A percentile compares a stretch with the other conserved stretches of the same genome.
These are phyloP conservation scores for Podila verticillata DNA, from an alignment of 192 early-diverging fungal genomes.

Conservation along the genomic window DNA sequence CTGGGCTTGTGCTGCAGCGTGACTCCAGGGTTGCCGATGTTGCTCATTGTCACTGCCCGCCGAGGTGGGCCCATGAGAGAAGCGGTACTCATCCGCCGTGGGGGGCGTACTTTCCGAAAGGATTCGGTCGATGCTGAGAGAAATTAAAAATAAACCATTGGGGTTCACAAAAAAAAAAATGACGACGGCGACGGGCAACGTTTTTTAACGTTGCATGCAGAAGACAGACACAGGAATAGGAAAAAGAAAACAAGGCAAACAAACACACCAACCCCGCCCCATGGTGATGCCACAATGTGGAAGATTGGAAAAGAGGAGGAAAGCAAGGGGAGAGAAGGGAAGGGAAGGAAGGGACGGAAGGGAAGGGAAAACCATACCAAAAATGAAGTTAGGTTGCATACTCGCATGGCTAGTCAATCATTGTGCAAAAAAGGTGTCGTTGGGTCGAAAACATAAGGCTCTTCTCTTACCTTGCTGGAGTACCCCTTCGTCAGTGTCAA, in stretches of 20 bases:
- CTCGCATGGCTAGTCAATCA: neutral
- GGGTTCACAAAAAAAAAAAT: too few species aligned
- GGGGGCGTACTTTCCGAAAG: neutral
- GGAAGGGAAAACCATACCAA: neutral
- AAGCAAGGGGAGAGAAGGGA: neutral
- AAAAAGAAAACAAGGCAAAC: too few species aligned
- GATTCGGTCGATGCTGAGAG: neutral
- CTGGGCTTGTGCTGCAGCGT: slow-evolving; percentile 29
- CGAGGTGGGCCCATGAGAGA: slow-evolving; percentile 24
- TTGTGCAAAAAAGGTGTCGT: neutral
- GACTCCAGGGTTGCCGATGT: slow-evolving; percentile 14
- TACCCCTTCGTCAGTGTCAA: neutral
- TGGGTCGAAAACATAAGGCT: neutral
- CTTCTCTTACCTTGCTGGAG: neutral
- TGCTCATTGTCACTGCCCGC: slow-evolving; percentile 15
- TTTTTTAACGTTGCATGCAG: too few species aligned
- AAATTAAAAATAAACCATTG: neutral
- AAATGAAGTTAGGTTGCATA: neutral
- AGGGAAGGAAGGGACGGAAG: neutral
- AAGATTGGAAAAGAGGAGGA: neutral
- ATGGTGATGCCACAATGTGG: neutral
- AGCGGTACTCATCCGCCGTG: slow-evolving; percentile 19
- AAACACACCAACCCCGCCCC: too few species aligned
- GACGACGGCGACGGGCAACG: too few species aligned
- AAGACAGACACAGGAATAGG: too few species aligned